Evolutionary conservation across 2,329 filamentous ascomycete species (phyloP), one percentile per base, ranked within the genome.

Genomic region (Claviceps fusiformis): DNA sequence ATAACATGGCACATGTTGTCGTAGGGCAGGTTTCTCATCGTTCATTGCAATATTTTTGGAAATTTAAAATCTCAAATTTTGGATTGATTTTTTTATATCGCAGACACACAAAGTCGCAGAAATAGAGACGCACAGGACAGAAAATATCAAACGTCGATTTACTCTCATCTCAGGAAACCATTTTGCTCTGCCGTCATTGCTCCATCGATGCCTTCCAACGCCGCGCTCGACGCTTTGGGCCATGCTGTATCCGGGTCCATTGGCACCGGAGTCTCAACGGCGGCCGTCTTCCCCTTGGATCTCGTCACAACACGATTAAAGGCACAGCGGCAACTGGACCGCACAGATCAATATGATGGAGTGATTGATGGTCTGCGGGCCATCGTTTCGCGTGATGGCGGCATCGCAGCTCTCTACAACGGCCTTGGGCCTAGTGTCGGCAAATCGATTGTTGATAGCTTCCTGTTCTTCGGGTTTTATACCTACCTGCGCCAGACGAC

Each of bases 391-490:
- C 74, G 78, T 37, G 86, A 90, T 67, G 88, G 87, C n/a, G 82
- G 86, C 3, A 60, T 84, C 19, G 65, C 67, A 53, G 87, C 85
- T 1, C 83, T 95, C 60, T 95, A 87, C 65, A 77, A 74, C 29
- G 85, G 85, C 31, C 67, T 86, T 1, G 70, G 75, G 7, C 76
- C 79, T 41, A 85, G 87, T 63, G 80, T 85, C 11, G 75, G 73
- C 62, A 89, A 87, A 67, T 83, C 81, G 29, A 75, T 84, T 27
- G 76, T 81, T 35, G 89, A 93, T 71, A 87, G 85, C 55, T 92
- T 93, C 65, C 75, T 95, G 53, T 95, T 95, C 74, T 95, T 95
- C 71, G 77, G 92, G 19, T 85, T 87, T 56, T 95, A 95, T 70
- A 87, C 77, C 58, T 68, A 75, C 31, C 65, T 77, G 52, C 65